Evolutionary conservation across 352 stramenopile genomes (phyloP), one percentile per base, ranked within the genome.

Genomic region (Globisporangium spinosum): DNA sequence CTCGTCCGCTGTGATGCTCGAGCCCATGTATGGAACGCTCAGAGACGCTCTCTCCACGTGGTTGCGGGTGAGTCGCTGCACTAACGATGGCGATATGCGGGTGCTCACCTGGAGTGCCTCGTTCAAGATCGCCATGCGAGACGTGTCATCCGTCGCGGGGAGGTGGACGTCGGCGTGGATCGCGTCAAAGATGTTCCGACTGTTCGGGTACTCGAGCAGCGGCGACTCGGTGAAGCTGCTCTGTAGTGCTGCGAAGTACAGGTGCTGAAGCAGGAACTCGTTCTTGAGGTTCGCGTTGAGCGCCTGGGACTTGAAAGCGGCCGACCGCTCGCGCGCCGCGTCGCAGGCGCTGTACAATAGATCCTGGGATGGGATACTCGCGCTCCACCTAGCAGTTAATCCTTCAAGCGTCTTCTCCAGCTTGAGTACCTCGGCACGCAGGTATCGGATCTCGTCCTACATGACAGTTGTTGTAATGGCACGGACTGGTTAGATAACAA

Each of bases 1-100:
- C 9, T 45, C 29, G 57, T 62, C 29, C 1, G 29, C 29, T 22
- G 32, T 49, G 22, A 62, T 34, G 20, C 57, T 62, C 32, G 57
- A 62, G 20, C 22, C 20, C 57, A 49, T 51, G 57, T 20, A 62
- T n/a, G 57, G 57, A n/a, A 62, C 20, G 35, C 32, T 49, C 34
- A 62, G 32, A n/a, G 29, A 51, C 7, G 57, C 20, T 34, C 57
- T 34, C 22, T 49, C 29, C 29, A 51, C 29, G 57, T 62, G 29
- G n/a, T 51, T 45, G 7, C n/a, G 17, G 20, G 57, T 49, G 20
- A 62, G 57, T 1, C 34, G 4, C 20, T 62, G 34, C 7, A 27
- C 12, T 34, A 62, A 3, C 2, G 32, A 23, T 0, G 57, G 34
- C 10, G 57, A 34, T 4, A 62, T 58, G 23, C 53, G 20, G 5